These are phyloP conservation scores for Vitis riparia DNA, from an alignment of 164 flowering plant genomes.

Conservation along the genomic window DNA sequence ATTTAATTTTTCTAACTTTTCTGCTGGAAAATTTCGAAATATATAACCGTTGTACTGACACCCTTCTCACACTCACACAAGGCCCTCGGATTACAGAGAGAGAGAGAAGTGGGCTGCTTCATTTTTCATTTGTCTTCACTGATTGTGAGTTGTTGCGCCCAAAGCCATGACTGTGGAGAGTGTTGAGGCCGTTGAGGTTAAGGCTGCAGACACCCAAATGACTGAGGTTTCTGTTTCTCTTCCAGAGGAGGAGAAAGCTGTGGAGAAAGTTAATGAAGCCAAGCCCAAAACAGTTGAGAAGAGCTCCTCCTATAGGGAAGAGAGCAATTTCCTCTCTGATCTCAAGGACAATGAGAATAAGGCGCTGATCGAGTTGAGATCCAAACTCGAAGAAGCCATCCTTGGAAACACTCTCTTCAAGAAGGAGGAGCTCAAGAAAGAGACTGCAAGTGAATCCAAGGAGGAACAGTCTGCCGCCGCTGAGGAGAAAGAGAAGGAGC, in stretches of 20 bases:
- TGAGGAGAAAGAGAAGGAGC: conserved; percentile 11
- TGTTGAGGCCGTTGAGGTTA: conserved; percentile 26
- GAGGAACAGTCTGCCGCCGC: background rate
- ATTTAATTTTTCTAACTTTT: too few relatives aligned
- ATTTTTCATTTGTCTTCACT: background rate
- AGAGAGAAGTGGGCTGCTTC: background rate
- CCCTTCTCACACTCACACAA: background rate
- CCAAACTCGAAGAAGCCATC: conserved; percentile 70
- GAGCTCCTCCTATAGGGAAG: conserved; percentile 61
- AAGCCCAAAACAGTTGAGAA: conserved; percentile 34
- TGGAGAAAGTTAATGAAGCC: conserved; percentile 9
- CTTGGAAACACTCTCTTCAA: conserved; percentile 38
- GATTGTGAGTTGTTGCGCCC: background rate
- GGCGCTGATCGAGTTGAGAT: conserved; percentile 58
- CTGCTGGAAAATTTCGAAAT: background rate
- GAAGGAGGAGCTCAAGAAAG: conserved; percentile 11
- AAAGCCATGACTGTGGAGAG: conserved; percentile 34
- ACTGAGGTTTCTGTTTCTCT: conserved; percentile 18
- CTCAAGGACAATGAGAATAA: conserved; percentile 66
- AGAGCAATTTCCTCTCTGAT: conserved; percentile 60
- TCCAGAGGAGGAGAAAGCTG: conserved; percentile 13
- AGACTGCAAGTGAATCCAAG: background rate
- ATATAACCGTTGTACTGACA: conserved; percentile 34
- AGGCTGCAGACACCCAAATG: conserved; percentile 18
- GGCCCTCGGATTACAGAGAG: conserved; percentile 1